phyloP scores from a whole-genome alignment of 2,329 filamentous ascomycete species.

The Sodiomyces alkalinus region DNA sequence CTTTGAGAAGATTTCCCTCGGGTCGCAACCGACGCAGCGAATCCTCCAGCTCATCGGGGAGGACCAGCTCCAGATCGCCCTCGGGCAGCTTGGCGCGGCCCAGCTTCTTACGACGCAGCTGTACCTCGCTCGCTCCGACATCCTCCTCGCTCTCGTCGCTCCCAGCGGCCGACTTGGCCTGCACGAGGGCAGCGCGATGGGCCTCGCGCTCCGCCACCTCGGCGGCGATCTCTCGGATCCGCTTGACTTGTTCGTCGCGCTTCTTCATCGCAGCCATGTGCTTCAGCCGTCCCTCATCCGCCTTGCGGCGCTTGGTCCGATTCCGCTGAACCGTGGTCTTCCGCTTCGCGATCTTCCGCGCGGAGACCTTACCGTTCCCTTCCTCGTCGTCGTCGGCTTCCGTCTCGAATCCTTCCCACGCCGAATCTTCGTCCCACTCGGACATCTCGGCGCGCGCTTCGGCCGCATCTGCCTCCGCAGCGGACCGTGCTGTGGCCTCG shows the following conservation, averaged over 20 bases:
- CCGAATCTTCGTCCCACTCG: slow-evolving; percentile 74
- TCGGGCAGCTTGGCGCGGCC: slow-evolving; percentile 63
- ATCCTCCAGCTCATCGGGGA: slow-evolving; percentile 73
- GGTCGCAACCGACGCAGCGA: slow-evolving; percentile 72
- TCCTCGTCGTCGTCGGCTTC: slow-evolving; percentile 50
- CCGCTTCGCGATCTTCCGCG: slow-evolving; percentile 55
- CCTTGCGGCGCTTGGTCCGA: slow-evolving; percentile 75
- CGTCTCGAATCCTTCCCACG: slow-evolving; percentile 82
- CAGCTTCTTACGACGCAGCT: slow-evolving; percentile 56
- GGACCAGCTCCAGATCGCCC: slow-evolving; percentile 63
- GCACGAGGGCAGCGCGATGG: slow-evolving; percentile 23
- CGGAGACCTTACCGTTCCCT: slow-evolving; percentile 36
- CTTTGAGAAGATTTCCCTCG: slow-evolving; percentile 87
- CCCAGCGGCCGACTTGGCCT: slow-evolving; percentile 18
- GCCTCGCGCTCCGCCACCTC: slow-evolving; percentile 44
- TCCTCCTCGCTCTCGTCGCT: slow-evolving; percentile 35
- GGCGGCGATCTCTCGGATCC: slow-evolving; percentile 55
- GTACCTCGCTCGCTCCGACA: slow-evolving; percentile 43
- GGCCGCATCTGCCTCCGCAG: slow-evolving; percentile 60
- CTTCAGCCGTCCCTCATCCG: slow-evolving; percentile 61
- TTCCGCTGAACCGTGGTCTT: slow-evolving; percentile 83
- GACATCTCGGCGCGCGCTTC: slow-evolving; percentile 50
- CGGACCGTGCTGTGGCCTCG: slow-evolving; percentile 54
- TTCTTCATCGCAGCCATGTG: slow-evolving; percentile 64
- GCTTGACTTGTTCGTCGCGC: slow-evolving; percentile 54